Evolutionary conservation across 2,329 filamentous ascomycete genomes (phyloP), one percentile per base, ranked within the genome.

Genomic region (Epichloe hybrida): DNA sequence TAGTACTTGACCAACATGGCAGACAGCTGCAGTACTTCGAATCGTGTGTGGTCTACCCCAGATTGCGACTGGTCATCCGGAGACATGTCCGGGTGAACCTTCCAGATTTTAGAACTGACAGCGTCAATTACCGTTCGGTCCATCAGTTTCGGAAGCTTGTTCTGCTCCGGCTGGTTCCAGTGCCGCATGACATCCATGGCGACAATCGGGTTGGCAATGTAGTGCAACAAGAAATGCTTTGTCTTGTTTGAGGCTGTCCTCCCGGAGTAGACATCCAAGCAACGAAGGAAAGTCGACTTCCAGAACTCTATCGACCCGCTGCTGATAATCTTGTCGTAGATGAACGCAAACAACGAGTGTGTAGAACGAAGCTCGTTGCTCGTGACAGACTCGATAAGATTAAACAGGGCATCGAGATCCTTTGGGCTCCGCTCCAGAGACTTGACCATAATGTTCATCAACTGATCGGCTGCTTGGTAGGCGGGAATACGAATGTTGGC

Each of bases 1-100:
- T 98, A 88, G 61, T 97, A 95, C 64, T 98, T 98, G 67, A 98
- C 84, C 39, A 98, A 74, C 72, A 98, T 82, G 0, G 93, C 90
- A 5, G 93, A 96, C 43, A 97, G 78, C 64, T 99, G 94, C 44
- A 99, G 77, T 9, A 96, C 79, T 64, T 98, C 94, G 81, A 97
- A 95, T 15, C 93, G 79, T 2, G 90, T 94, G 66, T 97, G 93
- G 63, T 98, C 93, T 48, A 97, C 88, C 12, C 90, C 89, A 37
- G 86, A 80, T 60, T 91, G 88, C 3, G 79, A 80, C 37, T 84
- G 80, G 60, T 97, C 93, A 58, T 97, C 91, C 39, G 82, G 81
- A 2, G 83, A 76, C 65, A 95, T 89, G 27, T 84, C 81, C 35
- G 89, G 74, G 55, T 94, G 88, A 21, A 89, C 84, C 65, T 88